Conservation (phyloP, 305 asterid species). For the Fraxinus angustifolia region DNA sequence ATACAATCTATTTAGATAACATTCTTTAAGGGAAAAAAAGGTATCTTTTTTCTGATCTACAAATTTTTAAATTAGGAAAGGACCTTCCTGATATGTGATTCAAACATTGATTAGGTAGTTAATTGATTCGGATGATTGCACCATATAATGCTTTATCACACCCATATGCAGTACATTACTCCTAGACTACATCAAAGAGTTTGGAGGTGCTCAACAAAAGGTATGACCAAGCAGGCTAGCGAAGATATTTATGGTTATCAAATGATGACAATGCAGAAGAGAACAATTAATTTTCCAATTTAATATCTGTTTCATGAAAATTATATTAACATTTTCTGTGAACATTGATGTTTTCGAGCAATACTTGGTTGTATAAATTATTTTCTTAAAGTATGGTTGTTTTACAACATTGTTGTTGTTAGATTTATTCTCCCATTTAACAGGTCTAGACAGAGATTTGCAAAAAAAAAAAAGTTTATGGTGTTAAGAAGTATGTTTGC, state of each 20-base stretch:
- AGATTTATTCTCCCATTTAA: slow-evolving; percentile 7
- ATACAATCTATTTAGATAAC: not conserved
- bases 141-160: not conserved
- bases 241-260: not conserved
- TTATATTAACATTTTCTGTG: not conserved
- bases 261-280: not conserved
- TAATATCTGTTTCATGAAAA: not conserved
- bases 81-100: not conserved
- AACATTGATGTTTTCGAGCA: not conserved
- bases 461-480: not conserved
- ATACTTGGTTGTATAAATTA: not conserved
- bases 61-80: not conserved
- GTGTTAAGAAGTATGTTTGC: not conserved
- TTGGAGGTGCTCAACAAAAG: not conserved
- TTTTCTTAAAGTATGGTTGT: not conserved
- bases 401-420: not conserved
- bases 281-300: not conserved
- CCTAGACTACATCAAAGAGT: not conserved
- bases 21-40: not conserved
- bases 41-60: not conserved
- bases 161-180: not conserved
- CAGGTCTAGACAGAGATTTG: slow-evolving; percentile 3
- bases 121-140: not conserved
- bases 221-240: not conserved
- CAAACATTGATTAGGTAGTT: not conserved